Evolutionary conservation across 176 grass and related monocot species (phyloP), one percentile per base, ranked within the genome.

Genomic region (Rhynchospora breviuscula): DNA sequence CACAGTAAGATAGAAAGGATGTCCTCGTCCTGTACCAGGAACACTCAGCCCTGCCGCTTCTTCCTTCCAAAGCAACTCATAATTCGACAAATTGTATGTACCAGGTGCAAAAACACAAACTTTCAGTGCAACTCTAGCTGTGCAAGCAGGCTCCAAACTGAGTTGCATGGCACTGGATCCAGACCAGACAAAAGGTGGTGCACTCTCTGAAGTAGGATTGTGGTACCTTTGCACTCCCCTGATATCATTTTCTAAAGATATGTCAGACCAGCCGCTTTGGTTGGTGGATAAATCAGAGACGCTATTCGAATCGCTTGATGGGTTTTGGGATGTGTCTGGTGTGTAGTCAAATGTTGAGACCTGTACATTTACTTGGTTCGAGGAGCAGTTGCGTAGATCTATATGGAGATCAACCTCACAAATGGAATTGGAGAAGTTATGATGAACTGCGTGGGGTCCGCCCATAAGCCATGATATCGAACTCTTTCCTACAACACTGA

Each of bases 51-150:
- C 89, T 89, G 70, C 84, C 40, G 40, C 68, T 81, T 10, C 84
- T 67, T 64, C 77, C 66, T 88, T 90, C 96, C 96, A 99, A 59
- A 88, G 88, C 56, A 99, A 79, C 83, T 99, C 91, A 88, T 99
- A 99, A 63, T 92, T 95, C 23, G 93, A 95, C 81, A 99, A 91
- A 84, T 92, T 86, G 52, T 93, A 99, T 3, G 91, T 99, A 47
- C 96, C 96, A 52, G 96, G 89, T 54, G 89, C 68, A 88, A 95
- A 99, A 83, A 99, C 59, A 80, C 91, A 93, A 69, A 92, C 80
- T 86, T 89, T 95, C 10, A 99, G 85, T 53, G 96, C 71, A 93
- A 95, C 65, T 88, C 91, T 89, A 66, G 80, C 21, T 81, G 74
- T 84, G 77, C 77, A 86, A 77, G 87, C 86, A 45, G 93, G 93